Conservation (phyloP, 2,329 filamentous ascomycete genomes). For the Pestalotiopsis sp. region DNA sequence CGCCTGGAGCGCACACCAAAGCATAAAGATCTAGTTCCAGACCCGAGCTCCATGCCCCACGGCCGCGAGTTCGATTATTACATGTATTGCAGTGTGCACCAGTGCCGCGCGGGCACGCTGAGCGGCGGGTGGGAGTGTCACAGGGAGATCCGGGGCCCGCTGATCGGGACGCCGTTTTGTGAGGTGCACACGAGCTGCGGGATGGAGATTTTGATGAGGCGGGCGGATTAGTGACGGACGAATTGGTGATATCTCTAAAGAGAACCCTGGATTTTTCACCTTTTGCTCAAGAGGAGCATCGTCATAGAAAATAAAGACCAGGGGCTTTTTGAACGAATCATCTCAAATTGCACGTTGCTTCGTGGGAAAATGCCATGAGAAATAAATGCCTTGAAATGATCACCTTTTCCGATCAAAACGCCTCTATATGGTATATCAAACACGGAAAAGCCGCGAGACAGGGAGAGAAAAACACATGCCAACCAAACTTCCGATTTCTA, state of each 20-base stretch:
- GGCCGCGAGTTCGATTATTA: not conserved
- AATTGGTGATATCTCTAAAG: too few species aligned
- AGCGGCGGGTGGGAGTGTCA: not conserved
- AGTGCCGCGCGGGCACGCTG: not conserved
- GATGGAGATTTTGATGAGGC: too few species aligned
- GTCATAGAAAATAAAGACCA: too few species aligned
- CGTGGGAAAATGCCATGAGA: not conserved
- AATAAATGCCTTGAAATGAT: not conserved
- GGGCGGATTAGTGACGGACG: too few species aligned
- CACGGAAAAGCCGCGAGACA: not conserved
- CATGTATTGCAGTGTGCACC: not conserved
- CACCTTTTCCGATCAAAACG: constrained; percentile 10
- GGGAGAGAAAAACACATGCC: not conserved
- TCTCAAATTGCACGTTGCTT: not conserved
- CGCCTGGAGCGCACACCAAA: not conserved
- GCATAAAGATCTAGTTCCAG: not conserved
- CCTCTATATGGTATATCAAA: constrained; percentile 13
- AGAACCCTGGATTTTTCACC: too few species aligned
- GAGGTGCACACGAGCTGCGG: too few species aligned
- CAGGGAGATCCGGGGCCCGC: not conserved
- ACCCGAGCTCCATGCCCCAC: not conserved
- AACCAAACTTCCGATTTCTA: not conserved
- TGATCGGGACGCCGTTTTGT: not conserved
- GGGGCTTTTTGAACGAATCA: not conserved
- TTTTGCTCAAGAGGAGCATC: too few species aligned